Base-by-base conservation (phyloP, 495 filamentous ascomycete genomes). In the Penicillium psychrofluorescens region DNA sequence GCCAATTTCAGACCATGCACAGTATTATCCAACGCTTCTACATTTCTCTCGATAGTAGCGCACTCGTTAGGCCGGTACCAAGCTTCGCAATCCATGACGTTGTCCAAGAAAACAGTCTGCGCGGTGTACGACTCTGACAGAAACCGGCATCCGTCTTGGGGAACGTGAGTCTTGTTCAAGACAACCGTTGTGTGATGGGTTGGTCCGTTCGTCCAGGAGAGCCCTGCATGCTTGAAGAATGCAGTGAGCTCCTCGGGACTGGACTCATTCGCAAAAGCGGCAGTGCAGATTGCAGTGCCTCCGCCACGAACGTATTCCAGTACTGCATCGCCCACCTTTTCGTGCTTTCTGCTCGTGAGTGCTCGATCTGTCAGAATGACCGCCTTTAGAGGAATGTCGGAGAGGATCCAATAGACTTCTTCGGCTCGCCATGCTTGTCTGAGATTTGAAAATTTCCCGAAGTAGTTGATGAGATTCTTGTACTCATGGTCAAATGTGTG, bases 251-350 rank as follows among this genome's bases (percentile, higher is more conserved):
- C 22, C 22, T 22, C 22, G 22, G 22, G 22, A 22, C 22, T 22
- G 22, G 22, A 22, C 3, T 22, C 22, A 0, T 22, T 22, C 22
- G 4, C 22, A 22, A 48, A 43, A 8, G 27, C n/a, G 9, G 40
- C 40, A 2, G 43, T 38, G 29, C 33, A 48, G 35, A 48, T 43
- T 16, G 32, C 45, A 8, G 35, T 43, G 33, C 45, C 45, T 8
- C 45, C 45, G 35, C 27, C 7, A 6, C 7, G 40, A 6, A 43
- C 22, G 14, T 43, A 48, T 1, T 27, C 13, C 1, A 48, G 5
- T 2, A 48, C 12, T 5, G 32, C 27, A 2, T 36, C 5, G 32
- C 38, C 28, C 9, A 41, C 28, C 0, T 10, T 5, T 1, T 6
- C 22, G 27, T 32, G 12, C 7, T 8, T 7, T 2, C 8, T 14